Evolutionary conservation across 192 early-diverging fungal species (phyloP), one percentile per base, ranked within the genome.

Genomic region (Coemansia sp.): DNA sequence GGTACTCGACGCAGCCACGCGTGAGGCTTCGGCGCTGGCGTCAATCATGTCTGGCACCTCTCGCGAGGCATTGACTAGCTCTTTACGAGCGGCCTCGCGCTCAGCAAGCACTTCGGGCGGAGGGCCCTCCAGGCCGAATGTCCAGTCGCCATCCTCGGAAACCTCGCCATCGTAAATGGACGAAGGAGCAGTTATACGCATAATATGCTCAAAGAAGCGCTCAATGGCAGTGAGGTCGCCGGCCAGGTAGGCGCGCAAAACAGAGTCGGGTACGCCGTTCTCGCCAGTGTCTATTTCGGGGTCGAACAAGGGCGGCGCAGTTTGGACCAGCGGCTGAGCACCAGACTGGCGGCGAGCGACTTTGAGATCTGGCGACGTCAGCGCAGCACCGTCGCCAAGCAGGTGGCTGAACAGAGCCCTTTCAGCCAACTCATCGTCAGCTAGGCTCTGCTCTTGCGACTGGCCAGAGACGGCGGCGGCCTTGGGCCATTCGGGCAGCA

Each of bases 161-260:
- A 56, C 35, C 1, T 73, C 70, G 42, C 64, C 73, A 10, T 76
- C 79, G n/a, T 70, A 76, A n/a, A 82, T 46, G 0, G 79, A 76
- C 15, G 74, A 54, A 2, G 79, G 79, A 11, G 70, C 60, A 0
- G 79, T 82, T 10, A 82, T 64, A 1, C 49, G 62, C 79, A 82
- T 82, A 29, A 82, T 75, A 46, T 82, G 70, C 41, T 72, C 74
- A 53, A 82, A 82, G 57, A 76, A 82, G 15, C 79, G 74, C 67
- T 82, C 79, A 27, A 82, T 69, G 1, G 79, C 79, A 7, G 63
- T 73, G 4, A 70, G 35, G 17, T 82, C 79, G 36, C 79, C 79
- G 9, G 70, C 74, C 65, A 82, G 42, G 56, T 76, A 82, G 7
- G 79, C 79, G 0, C 64, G 74, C 35, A 82, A 49, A 31, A 82